Percentiles rank a stretch among this genome's conserved stretches.
Evolutionary conservation across 2,329 filamentous ascomycete genomes (phyloP).

Genomic region (Mycosphaerella sp.): DNA sequence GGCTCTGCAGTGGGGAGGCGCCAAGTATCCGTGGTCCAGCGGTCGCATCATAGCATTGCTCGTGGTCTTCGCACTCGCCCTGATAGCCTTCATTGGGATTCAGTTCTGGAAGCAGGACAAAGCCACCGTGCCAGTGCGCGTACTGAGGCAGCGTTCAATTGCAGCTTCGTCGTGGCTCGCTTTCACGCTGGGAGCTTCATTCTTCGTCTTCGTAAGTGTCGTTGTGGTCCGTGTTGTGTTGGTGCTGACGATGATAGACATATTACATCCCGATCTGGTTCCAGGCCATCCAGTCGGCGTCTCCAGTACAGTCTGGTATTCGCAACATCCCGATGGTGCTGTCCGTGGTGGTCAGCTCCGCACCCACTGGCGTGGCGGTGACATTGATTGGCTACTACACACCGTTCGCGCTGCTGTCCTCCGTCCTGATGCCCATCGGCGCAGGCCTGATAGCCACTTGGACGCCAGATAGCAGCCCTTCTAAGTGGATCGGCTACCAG

Average conservation of each 20-base stretch:
- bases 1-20: slow-evolving; percentile 43
- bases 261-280: slow-evolving; percentile 39
- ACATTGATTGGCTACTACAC: slow-evolving; percentile 23
- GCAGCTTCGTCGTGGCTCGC: slow-evolving; percentile 29
- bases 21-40: slow-evolving; percentile 31
- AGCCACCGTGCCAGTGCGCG: slow-evolving; percentile 37
- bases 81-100: slow-evolving; percentile 59
- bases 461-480: slow-evolving; percentile 33
- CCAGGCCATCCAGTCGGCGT: slow-evolving; percentile 45
- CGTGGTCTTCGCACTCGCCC: slow-evolving; percentile 34
- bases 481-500: slow-evolving; percentile 37
- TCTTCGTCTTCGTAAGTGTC: slow-evolving; percentile 40
- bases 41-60: slow-evolving; percentile 39
- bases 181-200: slow-evolving; percentile 36
- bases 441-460: slow-evolving; percentile 41
- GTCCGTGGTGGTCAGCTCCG: slow-evolving; percentile 9
- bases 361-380: slow-evolving; percentile 1
- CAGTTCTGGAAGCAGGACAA: slow-evolving; percentile 38
- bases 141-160: slow-evolving; percentile 38
- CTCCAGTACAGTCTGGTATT: slow-evolving; percentile 44
- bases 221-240: slow-evolving; percentile 14
- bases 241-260: neutral
- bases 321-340: slow-evolving; percentile 41
- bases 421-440: slow-evolving; percentile 9
- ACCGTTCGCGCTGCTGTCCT: slow-evolving; percentile 33